Evolutionary conservation across 805 yeast species (phyloP), one percentile per base, ranked within the genome.

Genomic region (Lipomyces spencermartinsiae): DNA sequence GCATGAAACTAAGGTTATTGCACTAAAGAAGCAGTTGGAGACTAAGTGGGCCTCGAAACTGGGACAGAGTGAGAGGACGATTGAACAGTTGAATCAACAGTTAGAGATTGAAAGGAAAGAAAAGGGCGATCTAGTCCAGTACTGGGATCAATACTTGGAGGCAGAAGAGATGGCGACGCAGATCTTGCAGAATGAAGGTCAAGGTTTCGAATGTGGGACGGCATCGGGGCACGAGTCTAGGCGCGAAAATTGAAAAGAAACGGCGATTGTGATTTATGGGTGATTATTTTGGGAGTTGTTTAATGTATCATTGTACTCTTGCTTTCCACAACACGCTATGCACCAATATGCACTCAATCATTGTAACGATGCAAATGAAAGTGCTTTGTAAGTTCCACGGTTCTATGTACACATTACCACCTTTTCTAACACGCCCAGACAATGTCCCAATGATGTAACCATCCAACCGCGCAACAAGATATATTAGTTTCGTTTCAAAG

Each of bases 61-160:
- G 16, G 65, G 59, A 22, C 57, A 57, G 31, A 19, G 22, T 19
- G 66, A 68, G 31, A 56, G 35, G 4, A 34, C 51, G 34, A 35
- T 68, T 9, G 37, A 33, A 12, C 8, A 25, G n/a, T 56, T 69
- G 39, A 29, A 57, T 29, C 43, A 59, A 4, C 58, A 59, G n/a
- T 55, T 69, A 22, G 58, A 64, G 56, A 39, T 51, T 12, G 73
- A 69, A 37, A 53, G 73, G n/a, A 49, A 62, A 46, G 73, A 69
- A 55, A 69, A 68, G 39, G 58, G 61, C 33, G 73, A 69, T 56
- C 58, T 69, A 43, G 71, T 69, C 9, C 53, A 54, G 57, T 65
- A 56, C 29, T 69, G 73, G 71, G 71, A 68, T 19, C 62, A 67
- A 33, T 65, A 58, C 46, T 49, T 69, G 19, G 69, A 69, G 57